phyloP scores from a whole-genome alignment of 805 yeast genomes.

The Zygotorulaspora sp. region DNA sequence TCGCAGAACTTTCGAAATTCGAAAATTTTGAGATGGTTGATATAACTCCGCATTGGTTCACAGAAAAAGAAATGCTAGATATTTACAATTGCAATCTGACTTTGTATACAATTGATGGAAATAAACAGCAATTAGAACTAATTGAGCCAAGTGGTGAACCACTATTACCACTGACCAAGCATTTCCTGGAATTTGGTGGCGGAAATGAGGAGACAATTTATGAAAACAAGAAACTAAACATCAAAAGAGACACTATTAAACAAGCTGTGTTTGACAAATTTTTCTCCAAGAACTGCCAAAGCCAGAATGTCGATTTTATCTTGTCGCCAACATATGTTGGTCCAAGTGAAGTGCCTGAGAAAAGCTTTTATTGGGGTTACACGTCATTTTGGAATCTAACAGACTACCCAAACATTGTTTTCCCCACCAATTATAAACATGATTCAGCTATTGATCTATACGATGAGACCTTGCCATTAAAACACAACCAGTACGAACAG shows the following conservation, averaged over 20 bases:
- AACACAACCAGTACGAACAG: conserved; percentile 22
- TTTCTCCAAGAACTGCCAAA: conserved; percentile 12
- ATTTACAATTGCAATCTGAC: conserved; percentile 20
- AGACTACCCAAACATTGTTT: conserved; percentile 62
- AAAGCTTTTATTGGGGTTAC: conserved; percentile 74
- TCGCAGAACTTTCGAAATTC: conserved; percentile 47
- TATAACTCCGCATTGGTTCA: conserved; percentile 26
- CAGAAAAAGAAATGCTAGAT: conserved; percentile 22
- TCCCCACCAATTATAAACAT: conserved; percentile 59
- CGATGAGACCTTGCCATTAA: conserved; percentile 15
- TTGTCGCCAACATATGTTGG: conserved; percentile 65
- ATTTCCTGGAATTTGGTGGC: conserved; percentile 54
- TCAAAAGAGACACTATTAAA: conserved; percentile 54
- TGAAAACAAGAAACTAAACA: conserved; percentile 54
- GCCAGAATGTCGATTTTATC: conserved; percentile 48
- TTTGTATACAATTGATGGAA: conserved; percentile 66
- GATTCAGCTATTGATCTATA: conserved; percentile 55
- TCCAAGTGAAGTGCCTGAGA: conserved; percentile 64
- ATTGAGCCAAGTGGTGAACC: conserved; percentile 67
- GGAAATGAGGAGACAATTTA: conserved; percentile 47
- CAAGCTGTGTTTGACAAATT: conserved; percentile 36
- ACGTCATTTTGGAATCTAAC: conserved; percentile 68
- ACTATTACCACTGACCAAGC: conserved; percentile 55
- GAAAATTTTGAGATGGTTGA: conserved; percentile 55
- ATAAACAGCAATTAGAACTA: conserved; percentile 48